Percentiles rank a stretch among this genome's conserved stretches.
Conservation (phyloP, 768 basidiomycete genomes). For the Podaxis pistillaris region DNA sequence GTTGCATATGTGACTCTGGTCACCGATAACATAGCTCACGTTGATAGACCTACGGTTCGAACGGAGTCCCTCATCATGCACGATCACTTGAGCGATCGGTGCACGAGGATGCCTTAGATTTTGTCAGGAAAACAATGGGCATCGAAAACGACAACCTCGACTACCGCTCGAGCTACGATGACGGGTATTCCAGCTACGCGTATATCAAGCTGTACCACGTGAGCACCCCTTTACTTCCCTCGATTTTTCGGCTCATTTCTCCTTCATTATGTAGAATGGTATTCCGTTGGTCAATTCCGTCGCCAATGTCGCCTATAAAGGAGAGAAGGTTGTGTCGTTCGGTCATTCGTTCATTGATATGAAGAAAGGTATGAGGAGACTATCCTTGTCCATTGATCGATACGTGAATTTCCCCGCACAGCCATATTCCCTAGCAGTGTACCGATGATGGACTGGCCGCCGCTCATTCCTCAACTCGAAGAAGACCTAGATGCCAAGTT, state of each 20-base stretch:
- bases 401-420: background rate
- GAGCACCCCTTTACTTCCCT: background rate
- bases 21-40: background rate
- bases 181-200: conserved; percentile 6
- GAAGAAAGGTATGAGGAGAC: conserved; percentile 24
- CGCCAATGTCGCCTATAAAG: conserved; percentile 33
- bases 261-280: conserved; percentile 23
- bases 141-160: background rate
- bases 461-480: conserved; percentile 32
- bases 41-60: background rate
- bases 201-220: conserved; percentile 11
- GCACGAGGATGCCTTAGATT: conserved; percentile 1
- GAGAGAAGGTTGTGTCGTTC: conserved; percentile 28
- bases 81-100: background rate
- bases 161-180: background rate
- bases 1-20: background rate
- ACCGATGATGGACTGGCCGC: conserved; percentile 29
- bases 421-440: conserved; percentile 28
- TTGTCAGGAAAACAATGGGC: background rate
- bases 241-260: background rate
- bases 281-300: conserved; percentile 33
- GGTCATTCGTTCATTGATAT: conserved; percentile 29
- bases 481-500: conserved; percentile 25
- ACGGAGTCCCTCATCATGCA: background rate
- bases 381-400: conserved; percentile 14